phyloP scores from a whole-genome alignment of 2,329 filamentous ascomycete species.

The Phoma sp. region DNA sequence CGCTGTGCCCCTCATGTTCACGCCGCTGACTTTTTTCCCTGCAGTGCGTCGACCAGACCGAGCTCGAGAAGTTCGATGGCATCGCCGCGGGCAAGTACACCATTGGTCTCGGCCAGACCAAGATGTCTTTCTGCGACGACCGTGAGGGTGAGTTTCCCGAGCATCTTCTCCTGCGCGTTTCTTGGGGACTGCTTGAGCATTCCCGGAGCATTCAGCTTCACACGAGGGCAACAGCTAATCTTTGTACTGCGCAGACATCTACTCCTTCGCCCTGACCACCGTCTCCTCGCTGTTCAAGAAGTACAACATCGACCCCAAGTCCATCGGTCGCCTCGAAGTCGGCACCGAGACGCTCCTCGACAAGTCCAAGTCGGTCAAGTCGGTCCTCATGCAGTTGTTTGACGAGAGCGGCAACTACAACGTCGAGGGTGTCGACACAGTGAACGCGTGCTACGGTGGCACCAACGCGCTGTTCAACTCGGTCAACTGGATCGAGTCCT shows the following conservation, averaged over 20 bases:
- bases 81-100: slow-evolving; percentile 60
- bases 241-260: slow-evolving; percentile 53
- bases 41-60: slow-evolving; percentile 61
- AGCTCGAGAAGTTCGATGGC: slow-evolving; percentile 63
- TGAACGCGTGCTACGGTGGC: slow-evolving; percentile 62
- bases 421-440: slow-evolving; percentile 60
- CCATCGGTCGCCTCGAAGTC: slow-evolving; percentile 60
- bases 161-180: too few relatives aligned
- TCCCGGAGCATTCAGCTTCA: neutral
- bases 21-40: slow-evolving; percentile 18
- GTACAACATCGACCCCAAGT: slow-evolving; percentile 59
- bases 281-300: slow-evolving; percentile 60
- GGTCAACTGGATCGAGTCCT: slow-evolving; percentile 62
- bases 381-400: slow-evolving; percentile 61
- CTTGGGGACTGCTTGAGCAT: neutral
- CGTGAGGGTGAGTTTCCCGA: slow-evolving; percentile 52
- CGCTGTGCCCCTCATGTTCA: slow-evolving; percentile 20
- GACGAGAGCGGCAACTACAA: slow-evolving; percentile 60
- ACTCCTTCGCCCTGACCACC: slow-evolving; percentile 60
- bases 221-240: slow-evolving; percentile 22
- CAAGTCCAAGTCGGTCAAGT: slow-evolving; percentile 64
- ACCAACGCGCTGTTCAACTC: slow-evolving; percentile 63
- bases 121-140: slow-evolving; percentile 63
- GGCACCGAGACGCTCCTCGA: slow-evolving; percentile 62
- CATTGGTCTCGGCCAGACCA: slow-evolving; percentile 61